A percentile compares a stretch with the other conserved stretches of the same genome.
phyloP scores from a whole-genome alignment of 2,329 filamentous ascomycete genomes.

The Aspergillus ibericus region DNA sequence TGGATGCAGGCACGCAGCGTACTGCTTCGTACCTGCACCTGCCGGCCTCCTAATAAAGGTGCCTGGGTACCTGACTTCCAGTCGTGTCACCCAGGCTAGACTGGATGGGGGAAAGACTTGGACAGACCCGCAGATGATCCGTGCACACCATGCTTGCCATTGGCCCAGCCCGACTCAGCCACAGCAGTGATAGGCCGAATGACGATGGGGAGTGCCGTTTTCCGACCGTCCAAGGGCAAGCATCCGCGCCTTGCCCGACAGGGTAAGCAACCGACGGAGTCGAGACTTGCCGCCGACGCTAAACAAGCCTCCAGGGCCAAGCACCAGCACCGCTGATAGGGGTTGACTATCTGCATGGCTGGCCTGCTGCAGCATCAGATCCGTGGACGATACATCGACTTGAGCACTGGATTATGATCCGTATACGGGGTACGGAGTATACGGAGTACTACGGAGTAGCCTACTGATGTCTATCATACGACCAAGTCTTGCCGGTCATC shows the following conservation, averaged over 20 bases:
- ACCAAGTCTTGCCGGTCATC: not conserved
- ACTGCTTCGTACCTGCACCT: not conserved
- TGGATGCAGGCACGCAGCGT: not conserved
- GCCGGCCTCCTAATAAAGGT: not conserved
- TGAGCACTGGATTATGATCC: not conserved
- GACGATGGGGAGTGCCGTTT: not conserved
- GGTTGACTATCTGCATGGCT: not conserved
- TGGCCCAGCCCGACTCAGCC: slow-evolving; percentile 8
- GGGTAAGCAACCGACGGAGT: slow-evolving; percentile 4
- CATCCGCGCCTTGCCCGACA: not conserved
- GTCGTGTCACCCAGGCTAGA: not conserved
- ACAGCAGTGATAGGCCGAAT: slow-evolving; percentile 4
- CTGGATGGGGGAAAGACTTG: not conserved
- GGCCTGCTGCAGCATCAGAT: not conserved
- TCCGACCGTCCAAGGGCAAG: not conserved
- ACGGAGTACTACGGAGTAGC: too few species aligned
- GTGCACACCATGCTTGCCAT: slow-evolving; percentile 1
- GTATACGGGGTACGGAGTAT: not conserved
- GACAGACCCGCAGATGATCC: slow-evolving; percentile 7
- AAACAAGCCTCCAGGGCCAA: not conserved
- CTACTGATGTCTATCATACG: not conserved
- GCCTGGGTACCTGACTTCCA: not conserved
- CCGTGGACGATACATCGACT: not conserved
- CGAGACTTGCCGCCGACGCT: slow-evolving; percentile 5
- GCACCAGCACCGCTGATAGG: not conserved